Evolutionary conservation across 768 basidiomycete species (phyloP).

Genomic region (Hemileccinum impolitum): DNA sequence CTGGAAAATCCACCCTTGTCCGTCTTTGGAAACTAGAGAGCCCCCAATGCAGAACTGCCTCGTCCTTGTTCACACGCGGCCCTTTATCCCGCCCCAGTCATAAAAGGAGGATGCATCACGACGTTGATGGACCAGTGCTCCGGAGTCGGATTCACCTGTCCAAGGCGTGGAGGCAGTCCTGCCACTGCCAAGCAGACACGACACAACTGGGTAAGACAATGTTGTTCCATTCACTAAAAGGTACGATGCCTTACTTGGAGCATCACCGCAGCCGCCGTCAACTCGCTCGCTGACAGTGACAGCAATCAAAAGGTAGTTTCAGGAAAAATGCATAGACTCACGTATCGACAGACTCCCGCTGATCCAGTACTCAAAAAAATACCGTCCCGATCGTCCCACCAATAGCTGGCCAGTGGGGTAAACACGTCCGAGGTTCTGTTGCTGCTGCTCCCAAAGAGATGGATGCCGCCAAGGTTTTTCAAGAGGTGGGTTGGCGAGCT

Average conservation of each 20-base stretch:
- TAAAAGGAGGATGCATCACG: conserved; percentile 52
- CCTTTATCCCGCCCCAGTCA: conserved; percentile 57
- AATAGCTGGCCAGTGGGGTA: conserved; percentile 35
- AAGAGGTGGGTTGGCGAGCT: too few relatives aligned
- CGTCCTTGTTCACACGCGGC: conserved; percentile 36
- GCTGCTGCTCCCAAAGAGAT: too few relatives aligned
- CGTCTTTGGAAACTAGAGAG: conserved; percentile 46
- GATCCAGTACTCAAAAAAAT: conserved; percentile 61
- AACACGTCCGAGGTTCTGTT: too few relatives aligned
- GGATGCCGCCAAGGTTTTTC: too few relatives aligned
- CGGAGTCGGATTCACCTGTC: conserved; percentile 56
- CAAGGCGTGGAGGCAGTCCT: not conserved
- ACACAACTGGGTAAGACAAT: conserved; percentile 1
- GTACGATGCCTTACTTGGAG: conserved; percentile 33
- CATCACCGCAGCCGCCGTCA: conserved; percentile 56
- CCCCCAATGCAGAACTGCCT: conserved; percentile 28
- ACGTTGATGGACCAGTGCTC: conserved; percentile 69
- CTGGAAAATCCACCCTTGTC: conserved; percentile 51
- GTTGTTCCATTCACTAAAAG: not conserved
- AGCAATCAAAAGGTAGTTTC: not conserved
- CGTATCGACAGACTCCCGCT: conserved; percentile 42
- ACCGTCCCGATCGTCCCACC: conserved; percentile 57
- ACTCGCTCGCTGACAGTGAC: conserved; percentile 52
- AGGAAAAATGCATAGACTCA: conserved; percentile 18
- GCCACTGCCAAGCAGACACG: not conserved